These are phyloP conservation scores for Cyberlindnera subsufficiens DNA, from an alignment of 805 yeast genomes.

Conservation along the genomic window DNA sequence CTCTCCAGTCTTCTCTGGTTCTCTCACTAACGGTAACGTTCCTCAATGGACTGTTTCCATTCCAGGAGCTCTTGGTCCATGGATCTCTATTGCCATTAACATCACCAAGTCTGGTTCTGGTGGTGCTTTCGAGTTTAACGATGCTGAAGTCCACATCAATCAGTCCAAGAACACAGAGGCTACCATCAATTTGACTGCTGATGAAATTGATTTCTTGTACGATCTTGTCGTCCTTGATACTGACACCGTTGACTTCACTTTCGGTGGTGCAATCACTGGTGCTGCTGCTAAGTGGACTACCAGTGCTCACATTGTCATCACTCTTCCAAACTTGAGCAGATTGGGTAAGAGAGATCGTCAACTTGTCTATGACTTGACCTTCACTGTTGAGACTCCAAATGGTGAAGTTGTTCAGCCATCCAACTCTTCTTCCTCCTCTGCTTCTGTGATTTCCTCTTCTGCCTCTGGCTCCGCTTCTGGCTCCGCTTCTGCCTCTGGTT, in stretches of 20 bases:
- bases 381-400: constrained; percentile 10
- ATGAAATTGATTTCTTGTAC: background rate
- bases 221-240: background rate
- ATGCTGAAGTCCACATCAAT: constrained; percentile 1
- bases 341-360: constrained; percentile 13
- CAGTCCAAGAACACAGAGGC: constrained; percentile 2
- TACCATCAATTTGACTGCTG: background rate
- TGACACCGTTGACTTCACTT: constrained; percentile 1
- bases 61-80: constrained; percentile 18
- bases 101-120: constrained; percentile 6
- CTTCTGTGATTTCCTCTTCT: constrained; percentile 8
- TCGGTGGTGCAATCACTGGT: constrained; percentile 5
- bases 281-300: constrained; percentile 9
- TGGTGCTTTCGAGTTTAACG: constrained; percentile 8
- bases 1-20: constrained; percentile 8
- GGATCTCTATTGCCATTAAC: constrained; percentile 9
- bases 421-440: constrained; percentile 6
- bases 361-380: constrained; percentile 2
- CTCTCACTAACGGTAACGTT: constrained; percentile 9
- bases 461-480: constrained; percentile 1
- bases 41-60: constrained; percentile 6
- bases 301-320: constrained; percentile 7
- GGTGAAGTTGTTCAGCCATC: constrained; percentile 1
- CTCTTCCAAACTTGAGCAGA: constrained; percentile 1
- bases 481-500: no score